Base-by-base conservation (phyloP, 805 yeast genomes). In the Ogataea kodamae region DNA sequence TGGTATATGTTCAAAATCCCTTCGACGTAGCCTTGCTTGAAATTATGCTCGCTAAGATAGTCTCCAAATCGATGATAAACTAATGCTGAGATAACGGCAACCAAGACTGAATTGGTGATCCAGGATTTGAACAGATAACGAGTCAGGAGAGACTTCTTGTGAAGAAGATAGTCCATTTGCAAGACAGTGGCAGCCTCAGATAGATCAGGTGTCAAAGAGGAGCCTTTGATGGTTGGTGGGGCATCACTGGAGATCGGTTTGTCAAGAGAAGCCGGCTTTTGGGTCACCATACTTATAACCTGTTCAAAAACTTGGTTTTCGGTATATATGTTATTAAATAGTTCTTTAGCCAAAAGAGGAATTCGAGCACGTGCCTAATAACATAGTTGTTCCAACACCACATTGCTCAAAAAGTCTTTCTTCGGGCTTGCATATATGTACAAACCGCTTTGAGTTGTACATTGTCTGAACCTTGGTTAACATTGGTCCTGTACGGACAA, bases 111-210 rank as follows among this genome's bases (percentile, higher is more conserved):
- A 8, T 67, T 28, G 0, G 74, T 61, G 14, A 62, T 37, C 3
- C 71, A 74, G 50, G 70, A 70, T 64, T 68, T 67, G 29, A 75
- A 65, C 23, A 75, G 48, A 28, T 50, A 48, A 38, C 52, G 66
- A 51, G 71, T 74, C 33, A 75, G 63, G 16, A 56, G 40, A 2
- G 77, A 58, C 49, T 74, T 80, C 23, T 63, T 52, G 42, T 62
- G 67, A 15, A 70, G 52, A 36, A 74, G 61, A 44, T 68, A 75
- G 53, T 83, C 92, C 37, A 83, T 76, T 18, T 80, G 75, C 39
- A 82, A 57, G 37, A 74, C 77, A 35, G 79, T 50, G 1, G 80
- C 74, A 8, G 83, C 83, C 26, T 74, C 72, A 1, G 81, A 65
- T 24, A 67, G 64, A 18, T 71, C 74, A 1, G 89, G 89, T 5